Conservation (phyloP, 106 monocot species). For the Phalaenopsis aphrodite region DNA sequence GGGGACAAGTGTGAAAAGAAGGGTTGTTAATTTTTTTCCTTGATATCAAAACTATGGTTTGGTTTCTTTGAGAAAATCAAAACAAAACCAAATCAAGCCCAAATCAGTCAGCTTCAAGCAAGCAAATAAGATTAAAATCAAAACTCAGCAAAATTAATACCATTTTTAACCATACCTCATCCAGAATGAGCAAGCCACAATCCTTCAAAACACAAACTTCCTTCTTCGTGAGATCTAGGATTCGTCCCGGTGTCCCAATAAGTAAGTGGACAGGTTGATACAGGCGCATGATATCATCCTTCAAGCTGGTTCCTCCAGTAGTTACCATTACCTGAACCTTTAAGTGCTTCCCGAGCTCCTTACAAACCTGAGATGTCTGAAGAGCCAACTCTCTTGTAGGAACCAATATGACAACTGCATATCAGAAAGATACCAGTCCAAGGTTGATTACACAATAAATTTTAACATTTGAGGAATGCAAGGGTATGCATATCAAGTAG, state of each 20-base stretch:
- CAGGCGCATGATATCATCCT: constrained; percentile 88
- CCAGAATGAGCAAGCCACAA: constrained; percentile 85
- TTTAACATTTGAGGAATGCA: too few relatives aligned
- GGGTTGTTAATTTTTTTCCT: too few relatives aligned
- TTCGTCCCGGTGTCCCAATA: constrained; percentile 88
- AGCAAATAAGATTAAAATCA: not conserved
- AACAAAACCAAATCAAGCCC: not conserved
- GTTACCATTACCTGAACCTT: constrained; percentile 93
- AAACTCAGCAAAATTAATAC: not conserved
- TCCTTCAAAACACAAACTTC: constrained; percentile 70
- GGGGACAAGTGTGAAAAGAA: too few relatives aligned
- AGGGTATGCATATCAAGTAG: too few relatives aligned
- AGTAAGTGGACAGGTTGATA: constrained; percentile 91
- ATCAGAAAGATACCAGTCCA: too few relatives aligned
- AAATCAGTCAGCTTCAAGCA: not conserved
- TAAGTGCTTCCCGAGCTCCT: constrained; percentile 87
- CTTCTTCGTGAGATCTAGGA: constrained; percentile 82
- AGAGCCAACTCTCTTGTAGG: constrained; percentile 89
- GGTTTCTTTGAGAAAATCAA: too few relatives aligned
- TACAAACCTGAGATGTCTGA: constrained; percentile 92
- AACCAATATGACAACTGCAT: constrained; percentile 85
- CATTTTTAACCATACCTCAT: constrained; percentile 52
- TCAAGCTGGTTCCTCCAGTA: constrained; percentile 92
- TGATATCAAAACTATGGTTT: too few relatives aligned
- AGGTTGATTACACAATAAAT: too few relatives aligned